These are phyloP conservation scores for Blastobotrys peoriensis DNA, from an alignment of 805 yeast species.

Conservation along the genomic window DNA sequence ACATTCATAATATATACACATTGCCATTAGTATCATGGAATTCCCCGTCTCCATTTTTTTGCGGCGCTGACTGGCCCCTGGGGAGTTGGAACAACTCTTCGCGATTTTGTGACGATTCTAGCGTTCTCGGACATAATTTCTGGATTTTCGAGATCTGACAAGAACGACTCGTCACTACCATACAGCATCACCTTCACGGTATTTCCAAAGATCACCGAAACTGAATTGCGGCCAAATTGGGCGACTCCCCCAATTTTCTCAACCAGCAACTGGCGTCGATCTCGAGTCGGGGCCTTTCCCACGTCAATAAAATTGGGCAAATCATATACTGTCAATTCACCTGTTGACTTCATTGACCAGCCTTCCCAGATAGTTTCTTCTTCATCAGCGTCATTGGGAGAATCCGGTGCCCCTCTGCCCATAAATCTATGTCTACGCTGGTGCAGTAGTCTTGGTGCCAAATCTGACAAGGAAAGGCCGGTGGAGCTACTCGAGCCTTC, in stretches of 20 bases:
- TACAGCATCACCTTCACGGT: slow-evolving; percentile 64
- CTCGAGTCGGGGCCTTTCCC: neutral
- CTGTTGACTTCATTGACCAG: slow-evolving; percentile 67
- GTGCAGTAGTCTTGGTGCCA: neutral
- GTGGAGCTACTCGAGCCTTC: neutral
- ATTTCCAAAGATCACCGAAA: slow-evolving; percentile 70
- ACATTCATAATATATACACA: no score
- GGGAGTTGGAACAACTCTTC: neutral
- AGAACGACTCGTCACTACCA: slow-evolving; percentile 56
- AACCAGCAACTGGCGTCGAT: slow-evolving; percentile 34
- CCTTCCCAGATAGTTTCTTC: slow-evolving; percentile 64
- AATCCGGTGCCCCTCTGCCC: neutral
- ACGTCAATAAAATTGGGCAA: slow-evolving; percentile 36
- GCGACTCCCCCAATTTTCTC: slow-evolving; percentile 55
- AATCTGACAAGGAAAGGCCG: neutral
- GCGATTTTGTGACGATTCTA: neutral
- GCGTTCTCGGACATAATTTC: neutral
- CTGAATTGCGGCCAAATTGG: slow-evolving; percentile 71
- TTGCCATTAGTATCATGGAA: no score
- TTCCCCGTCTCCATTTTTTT: neutral
- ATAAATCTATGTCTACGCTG: neutral
- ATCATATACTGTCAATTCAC: slow-evolving; percentile 53
- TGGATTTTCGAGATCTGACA: slow-evolving; percentile 4
- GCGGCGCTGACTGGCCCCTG: neutral
- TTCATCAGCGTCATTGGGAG: slow-evolving; percentile 8